Conservation (phyloP, 1,284 basidiomycete genomes). For the Apiotrichum domesticum region DNA sequence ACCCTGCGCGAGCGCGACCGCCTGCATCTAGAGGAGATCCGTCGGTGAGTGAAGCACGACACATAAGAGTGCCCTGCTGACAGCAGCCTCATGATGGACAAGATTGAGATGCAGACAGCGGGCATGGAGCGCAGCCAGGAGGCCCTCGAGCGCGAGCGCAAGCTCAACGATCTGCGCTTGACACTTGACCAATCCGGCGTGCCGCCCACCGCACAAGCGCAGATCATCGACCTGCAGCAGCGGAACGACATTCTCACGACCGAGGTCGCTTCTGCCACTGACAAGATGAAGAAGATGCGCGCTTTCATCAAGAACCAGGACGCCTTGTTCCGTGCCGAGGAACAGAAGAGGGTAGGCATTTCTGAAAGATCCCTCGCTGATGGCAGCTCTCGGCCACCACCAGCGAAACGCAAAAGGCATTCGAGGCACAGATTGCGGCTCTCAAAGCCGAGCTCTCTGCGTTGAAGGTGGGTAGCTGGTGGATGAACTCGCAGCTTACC, state of each 20-base stretch:
- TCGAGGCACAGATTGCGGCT: slow-evolving; percentile 63
- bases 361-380: background rate
- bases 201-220: slow-evolving; percentile 71
- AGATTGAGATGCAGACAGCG: slow-evolving; percentile 81
- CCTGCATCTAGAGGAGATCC: slow-evolving; percentile 88
- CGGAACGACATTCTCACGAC: slow-evolving; percentile 66
- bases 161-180: slow-evolving; percentile 63
- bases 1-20: slow-evolving; percentile 74
- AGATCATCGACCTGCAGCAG: slow-evolving; percentile 68
- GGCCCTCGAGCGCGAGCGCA: slow-evolving; percentile 59
- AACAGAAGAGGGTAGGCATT: slow-evolving; percentile 17
- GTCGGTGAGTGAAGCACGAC: slow-evolving; percentile 44
- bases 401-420: slow-evolving; percentile 64
- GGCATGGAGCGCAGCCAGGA: slow-evolving; percentile 76
- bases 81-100: slow-evolving; percentile 67
- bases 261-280: slow-evolving; percentile 63
- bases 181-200: slow-evolving; percentile 66
- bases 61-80: too few relatives aligned
- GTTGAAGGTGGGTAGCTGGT: slow-evolving; percentile 52
- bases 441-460: slow-evolving; percentile 63
- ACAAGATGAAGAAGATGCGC: slow-evolving; percentile 76
- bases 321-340: slow-evolving; percentile 54
- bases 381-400: slow-evolving; percentile 52
- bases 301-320: slow-evolving; percentile 92
- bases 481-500: background rate